Base-by-base conservation (phyloP, 331 rosid species). In the Dryas integrifolia region DNA sequence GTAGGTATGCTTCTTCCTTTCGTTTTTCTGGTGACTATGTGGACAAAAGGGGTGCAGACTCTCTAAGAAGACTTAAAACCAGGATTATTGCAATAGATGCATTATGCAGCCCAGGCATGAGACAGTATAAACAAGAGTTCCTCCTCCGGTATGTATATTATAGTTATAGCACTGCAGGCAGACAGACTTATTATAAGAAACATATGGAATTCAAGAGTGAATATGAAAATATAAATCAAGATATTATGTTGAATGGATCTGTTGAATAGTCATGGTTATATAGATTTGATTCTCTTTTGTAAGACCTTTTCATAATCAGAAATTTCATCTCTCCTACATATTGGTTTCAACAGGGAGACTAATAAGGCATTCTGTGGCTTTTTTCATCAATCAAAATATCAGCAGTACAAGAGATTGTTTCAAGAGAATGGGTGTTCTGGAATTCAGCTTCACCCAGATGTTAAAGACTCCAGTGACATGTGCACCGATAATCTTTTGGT, bases 291-390 rank as follows among this genome's bases (percentile, higher is more conserved):
- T 35, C 21, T 46, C 58, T 43, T 35, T 21, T 6, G 30, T 48
- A 13, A 24, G 48, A 15, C 47, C 9, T 60, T 74, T 55, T 70
- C 18, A 9, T 7, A 66, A 47, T 40, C 65, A 3, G 68, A 76
- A 68, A 70, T 43, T 58, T 65, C 18, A 66, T 76, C 52, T 83
- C 30, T 55, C 14, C 9, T 16, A 48, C 69, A 76, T 77, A 35
- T 77, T 83, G 77, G 52, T 77, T 85, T 76, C 76, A 59, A 83
- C 86, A 94, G 98, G 83, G 98, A 94, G 86, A 80, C 76, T 71
- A 91, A 91, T 52, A 94, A 94, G 83, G 96, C 98, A 30, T 91
- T 94, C 74, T 89, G 97, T 79, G 98, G 97, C 73, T 91, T 94
- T 82, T 77, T 85, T 53, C 65, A 78, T 75, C 89, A 79, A 67